Percentiles rank a stretch among this genome's conserved stretches.
These are phyloP conservation scores for Pseudogymnoascus pannorum DNA, from an alignment of 2,329 filamentous ascomycete species.

Conservation along the genomic window DNA sequence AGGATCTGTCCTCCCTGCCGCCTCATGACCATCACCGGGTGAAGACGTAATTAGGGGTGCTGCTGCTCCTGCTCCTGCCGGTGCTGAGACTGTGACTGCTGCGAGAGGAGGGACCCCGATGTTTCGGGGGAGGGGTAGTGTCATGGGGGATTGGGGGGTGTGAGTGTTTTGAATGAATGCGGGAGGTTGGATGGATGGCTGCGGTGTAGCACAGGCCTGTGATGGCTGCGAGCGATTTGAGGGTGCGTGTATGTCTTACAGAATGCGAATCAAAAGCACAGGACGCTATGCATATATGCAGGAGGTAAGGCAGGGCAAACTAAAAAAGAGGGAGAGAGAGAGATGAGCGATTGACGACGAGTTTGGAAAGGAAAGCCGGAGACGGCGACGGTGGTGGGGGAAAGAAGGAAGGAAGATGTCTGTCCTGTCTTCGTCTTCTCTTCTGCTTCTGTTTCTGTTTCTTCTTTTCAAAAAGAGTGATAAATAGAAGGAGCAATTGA, in stretches of 20 bases:
- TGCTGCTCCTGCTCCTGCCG: too few relatives aligned
- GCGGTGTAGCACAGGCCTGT: background rate
- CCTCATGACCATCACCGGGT: background rate
- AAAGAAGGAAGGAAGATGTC: background rate
- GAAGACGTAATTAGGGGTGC: background rate
- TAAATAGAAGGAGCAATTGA: background rate
- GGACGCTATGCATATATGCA: background rate
- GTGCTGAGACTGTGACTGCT: too few relatives aligned
- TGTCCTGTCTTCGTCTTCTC: too few relatives aligned
- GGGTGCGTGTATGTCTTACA: background rate
- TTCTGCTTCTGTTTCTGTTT: too few relatives aligned
- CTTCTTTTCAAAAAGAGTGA: background rate
- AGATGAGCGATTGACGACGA: background rate
- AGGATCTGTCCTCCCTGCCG: background rate
- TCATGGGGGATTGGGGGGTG: background rate
- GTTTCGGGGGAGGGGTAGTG: background rate
- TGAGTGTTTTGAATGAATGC: background rate
- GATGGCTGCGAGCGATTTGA: background rate
- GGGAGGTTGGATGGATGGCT: background rate
- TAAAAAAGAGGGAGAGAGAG: too few relatives aligned
- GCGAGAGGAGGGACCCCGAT: background rate
- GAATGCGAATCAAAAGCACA: background rate
- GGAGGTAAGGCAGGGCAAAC: too few relatives aligned
- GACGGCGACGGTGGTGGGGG: too few relatives aligned
- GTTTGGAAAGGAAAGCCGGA: background rate